Percentiles rank a stretch among this genome's conserved stretches.
phyloP scores from a whole-genome alignment of 495 filamentous ascomycete species.

The Lepidopterella palustris region DNA sequence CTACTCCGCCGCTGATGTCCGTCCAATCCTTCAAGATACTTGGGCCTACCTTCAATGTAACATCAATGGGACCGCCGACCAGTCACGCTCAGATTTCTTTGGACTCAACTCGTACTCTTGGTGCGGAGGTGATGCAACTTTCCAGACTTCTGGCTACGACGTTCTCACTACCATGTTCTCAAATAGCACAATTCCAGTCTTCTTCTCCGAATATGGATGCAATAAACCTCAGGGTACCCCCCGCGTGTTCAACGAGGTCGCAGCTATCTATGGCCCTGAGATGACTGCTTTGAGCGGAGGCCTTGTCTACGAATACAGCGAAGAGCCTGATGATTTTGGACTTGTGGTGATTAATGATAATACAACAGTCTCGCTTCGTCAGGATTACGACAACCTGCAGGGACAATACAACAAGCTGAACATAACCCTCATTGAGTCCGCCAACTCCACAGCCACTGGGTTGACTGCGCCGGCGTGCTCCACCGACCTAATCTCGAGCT shows the following conservation, averaged over 20 bases:
- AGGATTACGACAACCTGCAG: constrained; percentile 72
- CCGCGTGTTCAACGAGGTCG: constrained; percentile 77
- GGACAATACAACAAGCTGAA: constrained; percentile 68
- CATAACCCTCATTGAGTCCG: constrained; percentile 54
- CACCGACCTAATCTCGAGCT: constrained; percentile 51
- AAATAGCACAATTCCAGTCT: constrained; percentile 71
- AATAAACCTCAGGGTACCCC: constrained; percentile 60
- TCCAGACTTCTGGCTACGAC: constrained; percentile 64
- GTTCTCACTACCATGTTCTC: constrained; percentile 62
- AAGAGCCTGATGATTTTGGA: constrained; percentile 69
- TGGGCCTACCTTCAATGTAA: constrained; percentile 80
- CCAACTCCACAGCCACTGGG: constrained; percentile 47
- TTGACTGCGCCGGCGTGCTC: constrained; percentile 54
- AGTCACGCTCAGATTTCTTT: constrained; percentile 75
- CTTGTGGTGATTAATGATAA: constrained; percentile 65
- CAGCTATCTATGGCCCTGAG: constrained; percentile 66
- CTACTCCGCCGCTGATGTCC: constrained; percentile 93
- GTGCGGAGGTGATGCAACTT: constrained; percentile 70
- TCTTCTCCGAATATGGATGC: constrained; percentile 97
- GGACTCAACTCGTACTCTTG: constrained; percentile 94
- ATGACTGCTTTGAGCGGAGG: constrained; percentile 86
- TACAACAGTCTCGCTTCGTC: constrained; percentile 53
- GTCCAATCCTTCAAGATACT: constrained; percentile 67
- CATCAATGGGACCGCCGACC: constrained; percentile 57
- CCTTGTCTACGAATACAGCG: constrained; percentile 78